A percentile compares a stretch with the other conserved stretches of the same genome.
Conservation (phyloP, 2,329 filamentous ascomycete genomes). For the Endoconidiophora polonica region DNA sequence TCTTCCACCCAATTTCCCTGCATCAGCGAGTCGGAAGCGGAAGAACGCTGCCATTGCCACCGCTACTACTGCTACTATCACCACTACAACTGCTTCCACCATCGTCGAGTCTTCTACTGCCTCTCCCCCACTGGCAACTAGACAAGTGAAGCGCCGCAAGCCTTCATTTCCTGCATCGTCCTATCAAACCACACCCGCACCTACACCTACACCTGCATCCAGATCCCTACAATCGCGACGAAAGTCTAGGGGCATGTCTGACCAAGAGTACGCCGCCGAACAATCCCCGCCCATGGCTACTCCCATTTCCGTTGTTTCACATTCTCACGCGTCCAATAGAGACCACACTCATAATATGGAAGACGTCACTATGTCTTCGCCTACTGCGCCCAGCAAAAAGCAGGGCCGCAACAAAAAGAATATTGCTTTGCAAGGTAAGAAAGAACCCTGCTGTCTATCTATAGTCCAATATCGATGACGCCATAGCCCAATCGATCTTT, state of each 20-base stretch:
- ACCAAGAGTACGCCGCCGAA: conserved; percentile 40
- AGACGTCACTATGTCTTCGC: conserved; percentile 19
- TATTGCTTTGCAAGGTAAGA: conserved; percentile 6
- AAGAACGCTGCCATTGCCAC: conserved; percentile 32
- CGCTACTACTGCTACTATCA: conserved; percentile 8
- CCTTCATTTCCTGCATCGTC: conserved; percentile 11
- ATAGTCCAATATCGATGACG: not conserved
- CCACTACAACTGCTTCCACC: too few relatives aligned
- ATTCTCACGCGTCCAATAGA: not conserved
- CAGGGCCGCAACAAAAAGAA: conserved; percentile 15
- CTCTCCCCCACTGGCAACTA: not conserved
- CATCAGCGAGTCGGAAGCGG: conserved; percentile 46
- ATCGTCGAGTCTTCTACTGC: too few relatives aligned
- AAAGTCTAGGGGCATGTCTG: conserved; percentile 55
- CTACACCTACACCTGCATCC: conserved; percentile 1
- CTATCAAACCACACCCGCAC: not conserved
- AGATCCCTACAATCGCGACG: not conserved
- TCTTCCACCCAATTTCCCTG: not conserved
- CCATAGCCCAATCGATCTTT: not conserved
- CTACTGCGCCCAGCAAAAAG: conserved; percentile 4
- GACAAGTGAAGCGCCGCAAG: conserved; percentile 18
- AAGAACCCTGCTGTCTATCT: not conserved
- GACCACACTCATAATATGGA: not conserved
- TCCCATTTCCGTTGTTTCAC: conserved; percentile 5
- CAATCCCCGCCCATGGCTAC: too few relatives aligned